phyloP scores from a whole-genome alignment of 495 filamentous ascomycete genomes.

The Neurospora sp. region DNA sequence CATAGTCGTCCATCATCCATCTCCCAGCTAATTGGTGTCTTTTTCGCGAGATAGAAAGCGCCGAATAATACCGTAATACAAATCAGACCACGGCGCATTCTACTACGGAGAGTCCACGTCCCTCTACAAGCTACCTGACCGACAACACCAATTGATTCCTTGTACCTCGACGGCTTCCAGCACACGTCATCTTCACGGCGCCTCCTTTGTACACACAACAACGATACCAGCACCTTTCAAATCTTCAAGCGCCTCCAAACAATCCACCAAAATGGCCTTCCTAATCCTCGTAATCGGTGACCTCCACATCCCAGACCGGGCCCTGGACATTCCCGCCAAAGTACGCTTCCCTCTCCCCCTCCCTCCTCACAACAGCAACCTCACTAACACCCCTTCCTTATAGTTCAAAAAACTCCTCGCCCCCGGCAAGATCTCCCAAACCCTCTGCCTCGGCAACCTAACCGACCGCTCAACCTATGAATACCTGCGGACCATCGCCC shows the following conservation, averaged over 20 bases:
- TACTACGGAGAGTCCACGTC: not conserved
- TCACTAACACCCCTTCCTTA: not conserved
- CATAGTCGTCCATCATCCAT: not conserved
- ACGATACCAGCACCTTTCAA: too few species aligned
- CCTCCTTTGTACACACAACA: not conserved
- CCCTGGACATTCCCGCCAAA: slow-evolving; percentile 81
- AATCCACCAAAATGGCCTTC: slow-evolving; percentile 32
- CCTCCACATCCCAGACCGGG: slow-evolving; percentile 94
- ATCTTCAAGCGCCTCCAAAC: not conserved
- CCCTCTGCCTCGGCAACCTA: slow-evolving; percentile 92
- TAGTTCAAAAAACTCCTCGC: slow-evolving; percentile 98
- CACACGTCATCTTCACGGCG: not conserved
- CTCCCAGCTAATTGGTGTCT: not conserved
- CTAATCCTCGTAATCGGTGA: slow-evolving; percentile 84
- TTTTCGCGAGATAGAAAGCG: not conserved
- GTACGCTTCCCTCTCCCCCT: slow-evolving; percentile 31
- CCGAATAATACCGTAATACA: not conserved
- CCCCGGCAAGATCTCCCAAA: slow-evolving; percentile 96
- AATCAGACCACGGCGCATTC: not conserved
- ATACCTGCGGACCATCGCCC: slow-evolving; percentile 82
- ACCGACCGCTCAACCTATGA: slow-evolving; percentile 92
- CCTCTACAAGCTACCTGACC: not conserved
- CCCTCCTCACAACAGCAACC: not conserved
- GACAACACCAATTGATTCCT: not conserved
- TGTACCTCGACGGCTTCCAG: not conserved